Percentiles rank a stretch among this genome's conserved stretches.
Conservation (phyloP, 2,329 filamentous ascomycete species). For the Trichoderma breve region DNA sequence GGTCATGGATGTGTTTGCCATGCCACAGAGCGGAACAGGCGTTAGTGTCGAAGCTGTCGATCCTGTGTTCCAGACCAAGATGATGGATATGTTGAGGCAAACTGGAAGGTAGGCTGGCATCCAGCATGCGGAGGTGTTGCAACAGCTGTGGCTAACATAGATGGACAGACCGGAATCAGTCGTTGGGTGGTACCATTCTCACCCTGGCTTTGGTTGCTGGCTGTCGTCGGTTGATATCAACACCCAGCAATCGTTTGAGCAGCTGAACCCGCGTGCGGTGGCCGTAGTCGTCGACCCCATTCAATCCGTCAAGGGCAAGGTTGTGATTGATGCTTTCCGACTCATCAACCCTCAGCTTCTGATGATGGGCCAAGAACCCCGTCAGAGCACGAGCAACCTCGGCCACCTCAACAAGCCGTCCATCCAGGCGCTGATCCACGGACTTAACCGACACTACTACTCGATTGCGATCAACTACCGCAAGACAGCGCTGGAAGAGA, state of each 20-base stretch:
- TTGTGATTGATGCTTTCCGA: slow-evolving; percentile 98
- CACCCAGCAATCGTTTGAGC: slow-evolving; percentile 99
- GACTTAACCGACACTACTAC: slow-evolving; percentile 98
- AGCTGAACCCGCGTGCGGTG: slow-evolving; percentile 92
- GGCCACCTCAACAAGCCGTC: slow-evolving; percentile 98
- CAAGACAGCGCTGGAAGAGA: slow-evolving; percentile 96
- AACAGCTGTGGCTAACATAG: neutral
- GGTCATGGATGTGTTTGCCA: slow-evolving; percentile 97
- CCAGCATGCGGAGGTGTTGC: neutral
- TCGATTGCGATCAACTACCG: slow-evolving; percentile 98
- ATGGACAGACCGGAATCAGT: slow-evolving; percentile 84
- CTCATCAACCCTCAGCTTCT: slow-evolving; percentile 97
- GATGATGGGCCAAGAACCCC: slow-evolving; percentile 96
- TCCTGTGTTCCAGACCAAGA: slow-evolving; percentile 98
- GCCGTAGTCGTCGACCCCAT: slow-evolving; percentile 98
- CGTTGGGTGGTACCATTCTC: slow-evolving; percentile 99
- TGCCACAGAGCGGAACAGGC: slow-evolving; percentile 97
- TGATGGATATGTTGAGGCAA: slow-evolving; percentile 99
- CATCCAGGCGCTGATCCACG: slow-evolving; percentile 98
- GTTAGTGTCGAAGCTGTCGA: slow-evolving; percentile 98
- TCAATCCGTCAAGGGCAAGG: slow-evolving; percentile 98
- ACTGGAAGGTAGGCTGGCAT: slow-evolving; percentile 74
- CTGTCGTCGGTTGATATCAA: slow-evolving; percentile 99
- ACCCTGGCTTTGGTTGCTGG: slow-evolving; percentile 99
- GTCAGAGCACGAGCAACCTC: slow-evolving; percentile 95